Evolutionary conservation across 2,329 filamentous ascomycete species (phyloP).

Genomic region (Dichotomopilus funicola): DNA sequence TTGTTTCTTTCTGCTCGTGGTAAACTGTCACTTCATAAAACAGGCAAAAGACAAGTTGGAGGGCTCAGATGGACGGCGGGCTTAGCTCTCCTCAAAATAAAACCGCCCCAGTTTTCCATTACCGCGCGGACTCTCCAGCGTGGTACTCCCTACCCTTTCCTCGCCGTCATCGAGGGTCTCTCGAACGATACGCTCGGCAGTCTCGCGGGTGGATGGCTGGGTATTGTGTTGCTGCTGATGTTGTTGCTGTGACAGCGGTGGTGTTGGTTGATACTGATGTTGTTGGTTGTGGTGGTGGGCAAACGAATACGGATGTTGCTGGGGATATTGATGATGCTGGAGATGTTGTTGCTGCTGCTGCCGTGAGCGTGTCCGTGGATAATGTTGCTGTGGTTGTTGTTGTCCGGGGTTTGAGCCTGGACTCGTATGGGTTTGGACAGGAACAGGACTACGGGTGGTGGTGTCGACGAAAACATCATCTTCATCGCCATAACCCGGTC

Average conservation of each 20-base stretch:
- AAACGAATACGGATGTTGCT: neutral
- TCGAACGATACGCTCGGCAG: constrained; percentile 59
- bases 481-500: constrained; percentile 41
- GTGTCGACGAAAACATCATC: constrained; percentile 58
- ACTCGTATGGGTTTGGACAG: constrained; percentile 31
- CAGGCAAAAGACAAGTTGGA: too few species aligned
- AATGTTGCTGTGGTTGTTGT: constrained; percentile 10
- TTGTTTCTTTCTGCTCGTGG: too few species aligned
- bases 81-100: constrained; percentile 50
- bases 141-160: constrained; percentile 31
- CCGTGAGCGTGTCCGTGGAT: neutral
- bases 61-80: too few species aligned
- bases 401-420: neutral
- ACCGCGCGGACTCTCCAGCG: constrained; percentile 39
- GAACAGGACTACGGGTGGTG: constrained; percentile 51
- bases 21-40: too few species aligned
- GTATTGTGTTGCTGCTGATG: constrained; percentile 7
- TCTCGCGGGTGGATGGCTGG: constrained; percentile 34
- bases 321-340: neutral
- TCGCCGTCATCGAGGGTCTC: constrained; percentile 52
- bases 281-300: neutral
- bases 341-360: neutral
- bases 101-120: constrained; percentile 49
- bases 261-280: constrained; percentile 11
- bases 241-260: neutral